A percentile compares a stretch with the other conserved stretches of the same genome.
phyloP scores from a whole-genome alignment of 768 basidiomycete genomes.

The Mycena rosella region DNA sequence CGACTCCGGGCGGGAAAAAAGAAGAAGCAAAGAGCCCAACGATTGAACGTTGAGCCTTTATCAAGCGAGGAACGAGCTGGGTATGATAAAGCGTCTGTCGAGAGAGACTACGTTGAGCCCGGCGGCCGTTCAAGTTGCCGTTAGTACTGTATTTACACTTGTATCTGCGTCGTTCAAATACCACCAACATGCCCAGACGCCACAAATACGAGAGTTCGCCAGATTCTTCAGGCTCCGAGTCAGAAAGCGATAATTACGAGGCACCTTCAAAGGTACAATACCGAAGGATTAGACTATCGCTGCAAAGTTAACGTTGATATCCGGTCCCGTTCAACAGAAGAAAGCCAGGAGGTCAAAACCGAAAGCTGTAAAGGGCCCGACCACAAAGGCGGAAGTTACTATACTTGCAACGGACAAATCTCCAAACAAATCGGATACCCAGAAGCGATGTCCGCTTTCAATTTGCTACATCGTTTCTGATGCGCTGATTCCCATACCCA shows the following conservation, averaged over 20 bases:
- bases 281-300: too few species aligned
- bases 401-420: slow-evolving; percentile 35
- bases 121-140: too few species aligned
- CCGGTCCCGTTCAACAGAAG: not conserved
- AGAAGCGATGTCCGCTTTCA: slow-evolving; percentile 26
- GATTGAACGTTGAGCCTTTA: too few species aligned
- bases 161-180: too few species aligned
- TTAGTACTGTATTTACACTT: too few species aligned
- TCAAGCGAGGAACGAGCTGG: too few species aligned
- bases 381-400: slow-evolving; percentile 36
- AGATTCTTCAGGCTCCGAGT: slow-evolving; percentile 8
- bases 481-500: not conserved
- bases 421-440: slow-evolving; percentile 19
- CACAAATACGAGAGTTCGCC: slow-evolving; percentile 2
- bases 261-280: slow-evolving; percentile 12
- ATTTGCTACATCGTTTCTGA: not conserved
- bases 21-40: too few species aligned
- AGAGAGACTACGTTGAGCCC: too few species aligned
- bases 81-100: too few species aligned
- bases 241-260: slow-evolving; percentile 23
- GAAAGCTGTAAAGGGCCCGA: slow-evolving; percentile 9
- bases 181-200: slow-evolving; percentile 5
- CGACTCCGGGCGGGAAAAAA: too few species aligned
- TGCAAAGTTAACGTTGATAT: too few species aligned
- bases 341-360: slow-evolving; percentile 13